These are phyloP conservation scores for Brasilioporus rufonigricans DNA, from an alignment of 768 basidiomycete genomes.

Conservation along the genomic window DNA sequence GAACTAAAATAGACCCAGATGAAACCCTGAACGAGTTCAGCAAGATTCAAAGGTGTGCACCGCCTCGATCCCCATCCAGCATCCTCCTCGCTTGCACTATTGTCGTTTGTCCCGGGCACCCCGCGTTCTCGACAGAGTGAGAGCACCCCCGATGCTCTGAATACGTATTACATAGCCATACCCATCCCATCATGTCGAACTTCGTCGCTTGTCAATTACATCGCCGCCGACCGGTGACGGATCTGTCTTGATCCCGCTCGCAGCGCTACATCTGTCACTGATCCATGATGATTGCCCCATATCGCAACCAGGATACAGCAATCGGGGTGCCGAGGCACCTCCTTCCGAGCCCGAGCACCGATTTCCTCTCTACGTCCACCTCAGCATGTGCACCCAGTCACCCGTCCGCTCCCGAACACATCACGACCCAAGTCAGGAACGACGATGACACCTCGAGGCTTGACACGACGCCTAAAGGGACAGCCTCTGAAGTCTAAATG, in stretches of 20 bases:
- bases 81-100: background rate
- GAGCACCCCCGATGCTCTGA: constrained; percentile 1
- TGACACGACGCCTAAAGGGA: background rate
- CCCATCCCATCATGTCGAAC: background rate
- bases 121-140: constrained; percentile 1
- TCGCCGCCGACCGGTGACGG: constrained; percentile 17
- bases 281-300: background rate
- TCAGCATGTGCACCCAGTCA: constrained; percentile 20
- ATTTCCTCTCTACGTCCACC: background rate
- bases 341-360: constrained; percentile 1
- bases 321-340: background rate
- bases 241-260: background rate
- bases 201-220: background rate
- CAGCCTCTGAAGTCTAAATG: constrained; percentile 14
- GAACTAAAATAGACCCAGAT: background rate
- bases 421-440: background rate
- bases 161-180: background rate
- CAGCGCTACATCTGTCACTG: constrained; percentile 1
- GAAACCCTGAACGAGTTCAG: background rate
- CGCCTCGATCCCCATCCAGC: constrained; percentile 6
- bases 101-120: background rate
- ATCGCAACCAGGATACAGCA: background rate
- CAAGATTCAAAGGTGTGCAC: background rate
- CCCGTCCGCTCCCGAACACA: constrained; percentile 21
- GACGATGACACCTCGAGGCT: constrained; percentile 10